phyloP scores from a whole-genome alignment of 108 stramenopile genomes.

The Bacterosira constricta region DNA sequence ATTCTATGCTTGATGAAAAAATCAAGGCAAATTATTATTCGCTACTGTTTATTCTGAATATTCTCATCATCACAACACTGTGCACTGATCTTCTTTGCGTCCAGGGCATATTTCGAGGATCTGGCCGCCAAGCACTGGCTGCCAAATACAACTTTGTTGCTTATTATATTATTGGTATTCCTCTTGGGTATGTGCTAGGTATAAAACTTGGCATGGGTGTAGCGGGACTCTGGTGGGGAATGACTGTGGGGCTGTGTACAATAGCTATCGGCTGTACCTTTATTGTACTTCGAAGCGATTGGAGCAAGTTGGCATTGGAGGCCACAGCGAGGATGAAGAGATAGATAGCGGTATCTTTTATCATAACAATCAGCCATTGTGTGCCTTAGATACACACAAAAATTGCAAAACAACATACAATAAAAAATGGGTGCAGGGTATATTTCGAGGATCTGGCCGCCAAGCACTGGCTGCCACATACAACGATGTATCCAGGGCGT shows the following conservation, averaged over 20 bases:
- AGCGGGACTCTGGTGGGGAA: slow-evolving; percentile 40
- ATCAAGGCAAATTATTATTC: neutral
- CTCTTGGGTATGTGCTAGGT: slow-evolving; percentile 36
- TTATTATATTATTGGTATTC: slow-evolving; percentile 50
- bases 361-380: too few relatives aligned
- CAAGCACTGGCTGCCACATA: slow-evolving; percentile 39
- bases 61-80: neutral
- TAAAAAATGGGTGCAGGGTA: too few relatives aligned
- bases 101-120: slow-evolving; percentile 50
- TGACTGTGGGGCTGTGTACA: slow-evolving; percentile 21
- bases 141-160: slow-evolving; percentile 49
- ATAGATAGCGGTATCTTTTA: too few relatives aligned
- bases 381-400: too few relatives aligned
- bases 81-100: neutral
- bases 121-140: slow-evolving; percentile 35
- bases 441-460: slow-evolving; percentile 44
- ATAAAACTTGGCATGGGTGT: slow-evolving; percentile 12
- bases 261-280: slow-evolving; percentile 11
- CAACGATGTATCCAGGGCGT: too few relatives aligned
- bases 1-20: too few relatives aligned
- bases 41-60: neutral
- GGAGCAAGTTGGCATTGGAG: slow-evolving; percentile 19
- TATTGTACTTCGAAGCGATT: slow-evolving; percentile 36
- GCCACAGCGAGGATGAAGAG: slow-evolving; percentile 5
- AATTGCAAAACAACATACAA: too few relatives aligned